Evolutionary conservation across 768 basidiomycete genomes (phyloP).

Genomic region (Rhizopogon vinicolor): DNA sequence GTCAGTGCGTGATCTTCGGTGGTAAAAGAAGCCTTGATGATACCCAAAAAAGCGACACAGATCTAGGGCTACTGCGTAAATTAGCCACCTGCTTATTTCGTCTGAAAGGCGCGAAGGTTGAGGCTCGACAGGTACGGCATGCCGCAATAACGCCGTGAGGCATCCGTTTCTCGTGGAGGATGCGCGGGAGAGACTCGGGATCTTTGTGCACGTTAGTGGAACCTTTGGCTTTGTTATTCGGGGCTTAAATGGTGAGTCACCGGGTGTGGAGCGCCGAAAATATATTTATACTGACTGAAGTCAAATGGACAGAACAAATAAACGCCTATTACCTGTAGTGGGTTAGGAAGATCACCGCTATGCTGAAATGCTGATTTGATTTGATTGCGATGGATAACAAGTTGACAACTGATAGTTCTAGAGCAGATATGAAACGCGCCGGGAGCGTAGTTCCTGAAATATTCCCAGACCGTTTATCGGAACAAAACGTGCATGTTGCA

Average conservation of each 20-base stretch:
- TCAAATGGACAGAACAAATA: neutral
- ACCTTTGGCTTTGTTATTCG: neutral
- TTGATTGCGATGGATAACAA: conserved; percentile 20
- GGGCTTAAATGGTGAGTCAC: neutral
- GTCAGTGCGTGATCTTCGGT: conserved; percentile 3
- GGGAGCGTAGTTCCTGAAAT: conserved; percentile 22
- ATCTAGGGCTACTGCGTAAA: conserved; percentile 1
- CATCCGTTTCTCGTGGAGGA: neutral
- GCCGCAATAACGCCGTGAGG: conserved; percentile 1
- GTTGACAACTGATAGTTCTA: conserved; percentile 12
- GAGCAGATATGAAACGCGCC: conserved; percentile 22
- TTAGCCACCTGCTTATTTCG: neutral
- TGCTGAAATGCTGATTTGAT: conserved; percentile 7
- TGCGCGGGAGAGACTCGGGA: conserved; percentile 2
- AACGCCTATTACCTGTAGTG: neutral
- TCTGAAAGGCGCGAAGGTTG: conserved; percentile 1
- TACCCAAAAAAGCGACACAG: neutral
- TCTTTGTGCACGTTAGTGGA: too few species aligned
- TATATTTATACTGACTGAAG: conserved; percentile 6
- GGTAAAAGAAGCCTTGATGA: neutral
- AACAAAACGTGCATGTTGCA: conserved; percentile 1
- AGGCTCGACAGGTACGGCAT: conserved; percentile 1
- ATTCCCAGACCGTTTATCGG: conserved; percentile 21
- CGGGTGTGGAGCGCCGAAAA: neutral
- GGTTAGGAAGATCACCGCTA: conserved; percentile 2